Base-by-base conservation (phyloP, 2,329 filamentous ascomycete genomes). In the Plenodomus lindquistii region DNA sequence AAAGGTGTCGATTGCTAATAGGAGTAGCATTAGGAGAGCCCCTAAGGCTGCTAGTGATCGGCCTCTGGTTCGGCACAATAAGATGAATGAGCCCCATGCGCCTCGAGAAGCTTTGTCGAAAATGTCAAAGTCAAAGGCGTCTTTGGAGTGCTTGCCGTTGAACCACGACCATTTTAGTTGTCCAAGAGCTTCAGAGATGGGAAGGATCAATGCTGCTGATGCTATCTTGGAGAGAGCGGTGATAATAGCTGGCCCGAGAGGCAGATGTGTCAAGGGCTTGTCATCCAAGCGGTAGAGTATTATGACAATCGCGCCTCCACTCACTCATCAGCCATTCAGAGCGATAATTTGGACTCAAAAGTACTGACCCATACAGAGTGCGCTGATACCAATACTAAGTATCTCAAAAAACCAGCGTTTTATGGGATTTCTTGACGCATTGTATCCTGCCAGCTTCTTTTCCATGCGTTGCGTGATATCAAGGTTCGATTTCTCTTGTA, bases 111-210 rank as follows among this genome's bases (percentile, higher is more conserved):
- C 62, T 19, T 67, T 65, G 13, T 70, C 66, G 34, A 68, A 71
- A 0, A 66, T 63, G 21, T 70, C 66, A 15, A 70, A 67, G 34
- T 69, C 65, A 13, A 55, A 52, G 2, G 62, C 58, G 11, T 58
- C 50, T 15, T 50, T 59, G 0, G 57, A 62, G 0, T 44, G 40
- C 10, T 48, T 49, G 0, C 56, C 55, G 22, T 61, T 22, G 24
- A 58, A 57, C 68, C 67, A 70, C 2, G 42, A 56, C 67, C 68
- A 71, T 31, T 70, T 71, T 9, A 69, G 40, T 29, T 71, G 66
- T 0, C 66, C 67, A 1, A 71, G 47, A 1, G 64, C 64, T 38
- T 70, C 64, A 0, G 62, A 59, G 11, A 56, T 56, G 0, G 65
- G 67, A 4, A 69, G 11, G 20, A 67, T 48, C 0, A 67, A 49